Percentiles rank a stretch among this genome's conserved stretches.
Evolutionary conservation across 352 stramenopile species (phyloP).

Genomic region (Saprolegnia diclina): DNA sequence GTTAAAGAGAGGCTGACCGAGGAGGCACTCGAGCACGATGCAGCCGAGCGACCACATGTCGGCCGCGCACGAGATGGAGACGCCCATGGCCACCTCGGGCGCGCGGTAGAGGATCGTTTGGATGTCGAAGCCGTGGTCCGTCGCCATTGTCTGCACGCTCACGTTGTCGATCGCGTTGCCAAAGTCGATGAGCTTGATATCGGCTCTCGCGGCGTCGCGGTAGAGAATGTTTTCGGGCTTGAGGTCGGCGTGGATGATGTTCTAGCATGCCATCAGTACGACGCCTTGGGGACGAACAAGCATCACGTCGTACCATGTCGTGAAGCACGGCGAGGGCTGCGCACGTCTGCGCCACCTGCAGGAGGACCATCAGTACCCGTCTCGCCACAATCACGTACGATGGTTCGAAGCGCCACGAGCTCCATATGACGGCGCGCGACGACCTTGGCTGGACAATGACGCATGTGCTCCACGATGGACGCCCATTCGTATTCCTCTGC

Average conservation of each 20-base stretch:
- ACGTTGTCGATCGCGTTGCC: constrained; percentile 54
- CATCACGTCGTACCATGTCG: constrained; percentile 29
- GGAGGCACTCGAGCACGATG: constrained; percentile 56
- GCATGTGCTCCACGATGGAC: constrained; percentile 15
- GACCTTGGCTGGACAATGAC: background rate
- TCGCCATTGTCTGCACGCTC: constrained; percentile 33
- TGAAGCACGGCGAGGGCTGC: constrained; percentile 59
- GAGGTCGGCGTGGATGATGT: constrained; percentile 65
- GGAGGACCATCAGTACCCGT: background rate
- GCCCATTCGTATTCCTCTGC: background rate
- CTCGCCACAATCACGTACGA: constrained; percentile 16
- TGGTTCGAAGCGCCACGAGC: constrained; percentile 39
- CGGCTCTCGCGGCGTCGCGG: background rate
- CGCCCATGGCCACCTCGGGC: constrained; percentile 57
- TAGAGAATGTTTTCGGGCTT: constrained; percentile 69
- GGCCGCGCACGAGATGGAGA: constrained; percentile 51
- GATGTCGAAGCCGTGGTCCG: constrained; percentile 50
- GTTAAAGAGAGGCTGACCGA: constrained; percentile 51
- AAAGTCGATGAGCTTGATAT: constrained; percentile 69
- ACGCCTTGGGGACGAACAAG: background rate
- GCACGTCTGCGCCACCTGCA: constrained; percentile 60
- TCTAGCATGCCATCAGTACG: constrained; percentile 26
- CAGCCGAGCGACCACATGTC: constrained; percentile 80
- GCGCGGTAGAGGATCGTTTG: constrained; percentile 70
- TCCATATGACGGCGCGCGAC: constrained; percentile 30